phyloP scores from a whole-genome alignment of 208 protist species.

The Leptomonas pyrrhocoris region DNA sequence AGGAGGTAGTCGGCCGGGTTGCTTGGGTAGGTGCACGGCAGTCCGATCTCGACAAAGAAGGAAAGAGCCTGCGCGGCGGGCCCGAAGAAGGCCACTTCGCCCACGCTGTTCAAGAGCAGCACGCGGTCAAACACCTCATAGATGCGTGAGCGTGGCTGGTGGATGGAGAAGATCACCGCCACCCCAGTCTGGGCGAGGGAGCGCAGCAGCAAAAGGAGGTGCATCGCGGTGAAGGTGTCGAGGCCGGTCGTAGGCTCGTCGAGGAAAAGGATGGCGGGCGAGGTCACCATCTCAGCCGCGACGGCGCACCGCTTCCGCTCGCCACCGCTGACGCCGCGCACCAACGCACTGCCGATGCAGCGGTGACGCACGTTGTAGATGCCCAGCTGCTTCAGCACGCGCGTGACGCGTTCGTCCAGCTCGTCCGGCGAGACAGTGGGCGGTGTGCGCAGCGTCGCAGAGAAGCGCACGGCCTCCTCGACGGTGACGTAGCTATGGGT shows the following conservation, averaged over 20 bases:
- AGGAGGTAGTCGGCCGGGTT: slow-evolving; percentile 91
- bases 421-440: slow-evolving; percentile 20
- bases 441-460: slow-evolving; percentile 62
- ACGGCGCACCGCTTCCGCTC: slow-evolving; percentile 79
- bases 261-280: slow-evolving; percentile 70
- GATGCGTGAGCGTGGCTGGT: slow-evolving; percentile 70
- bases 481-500: slow-evolving; percentile 70
- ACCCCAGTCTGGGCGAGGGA: slow-evolving; percentile 44
- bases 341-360: slow-evolving; percentile 49
- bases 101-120: slow-evolving; percentile 78
- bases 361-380: slow-evolving; percentile 53
- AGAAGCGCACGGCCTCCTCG: slow-evolving; percentile 70
- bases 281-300: slow-evolving; percentile 67
- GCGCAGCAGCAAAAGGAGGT: slow-evolving; percentile 57
- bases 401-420: slow-evolving; percentile 23
- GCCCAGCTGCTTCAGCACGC: slow-evolving; percentile 40
- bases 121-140: slow-evolving; percentile 72
- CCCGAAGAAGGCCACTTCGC: slow-evolving; percentile 87
- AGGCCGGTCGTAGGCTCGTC: slow-evolving; percentile 88
- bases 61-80: slow-evolving; percentile 42
- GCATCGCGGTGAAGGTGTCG: slow-evolving; percentile 79
- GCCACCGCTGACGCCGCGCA: slow-evolving; percentile 73
- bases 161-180: slow-evolving; percentile 75
- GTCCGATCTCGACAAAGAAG: slow-evolving; percentile 72
- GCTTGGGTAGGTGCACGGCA: slow-evolving; percentile 31